Base-by-base conservation (phyloP, 2,329 filamentous ascomycete genomes). In the Colletotrichum liaoningense region DNA sequence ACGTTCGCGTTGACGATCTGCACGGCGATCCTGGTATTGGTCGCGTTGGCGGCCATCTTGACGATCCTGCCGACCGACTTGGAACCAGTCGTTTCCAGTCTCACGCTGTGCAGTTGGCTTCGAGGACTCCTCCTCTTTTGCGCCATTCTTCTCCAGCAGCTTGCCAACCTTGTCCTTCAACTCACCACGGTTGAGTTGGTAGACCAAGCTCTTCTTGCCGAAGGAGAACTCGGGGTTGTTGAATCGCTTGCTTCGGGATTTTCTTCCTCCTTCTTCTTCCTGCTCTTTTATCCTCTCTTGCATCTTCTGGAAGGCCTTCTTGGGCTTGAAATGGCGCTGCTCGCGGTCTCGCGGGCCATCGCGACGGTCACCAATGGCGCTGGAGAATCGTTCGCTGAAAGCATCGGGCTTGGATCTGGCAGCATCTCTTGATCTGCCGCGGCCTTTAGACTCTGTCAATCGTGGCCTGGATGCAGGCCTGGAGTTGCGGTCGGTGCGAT, bases 201-300 rank as follows among this genome's bases (percentile, higher is more conserved):
- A 90, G 2, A 91, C 89, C 19, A 90, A 74, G 75, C 89, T 91
- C 58, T 81, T 85, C 80, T 89, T 89, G 22, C 89, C 90, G 77
- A 90, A 89, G 1, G 78, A 74, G 22, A 80, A 83, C 2, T 85
- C 80, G 0, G 85, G 85, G 72, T 91, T 85, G 62, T 87, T 80
- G 77, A 91, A 91, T 5, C 89, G 84, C 42, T 86, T 85, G 59
- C 83, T 81, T 56, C 89, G 84, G 6, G 88, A 85, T 77, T 85
- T 83, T 4, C 83, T 81, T 19, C 81, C 81, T 2, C 72, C 72
- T 2, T 80, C 79, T 8, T 80, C 80, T 16, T 80, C 79, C 14
- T 77, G 77, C 24, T 82, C 79, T 60, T 83, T 77, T n/a, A 80
- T 79, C 8, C 77, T 76, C 28, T 82, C 79, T 24, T 79, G 80